Percentiles rank a stretch among this genome's conserved stretches.
phyloP scores from a whole-genome alignment of 1,284 basidiomycete genomes.

The Cronartium quercuum region DNA sequence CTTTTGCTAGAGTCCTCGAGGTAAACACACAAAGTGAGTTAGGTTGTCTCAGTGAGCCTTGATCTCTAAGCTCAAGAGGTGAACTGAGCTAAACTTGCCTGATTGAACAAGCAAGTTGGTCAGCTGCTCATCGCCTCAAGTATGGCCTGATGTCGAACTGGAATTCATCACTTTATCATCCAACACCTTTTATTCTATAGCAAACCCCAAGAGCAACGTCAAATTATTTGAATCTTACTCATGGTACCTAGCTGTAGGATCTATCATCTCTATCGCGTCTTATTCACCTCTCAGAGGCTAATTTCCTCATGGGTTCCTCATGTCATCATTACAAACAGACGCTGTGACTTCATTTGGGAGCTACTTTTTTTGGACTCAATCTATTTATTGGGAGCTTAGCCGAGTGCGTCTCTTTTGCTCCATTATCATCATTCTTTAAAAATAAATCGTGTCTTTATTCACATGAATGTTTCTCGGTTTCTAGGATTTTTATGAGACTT shows the following conservation, averaged over 20 bases:
- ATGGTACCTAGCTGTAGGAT: conserved; percentile 71
- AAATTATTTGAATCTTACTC: conserved; percentile 61
- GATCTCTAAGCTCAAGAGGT: too few species aligned
- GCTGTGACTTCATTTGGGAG: neutral
- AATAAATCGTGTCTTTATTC: conserved; percentile 61
- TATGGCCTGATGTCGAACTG: too few species aligned
- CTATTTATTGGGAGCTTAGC: conserved; percentile 48
- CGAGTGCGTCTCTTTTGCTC: conserved; percentile 32
- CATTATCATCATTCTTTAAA: conserved; percentile 9
- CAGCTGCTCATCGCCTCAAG: too few species aligned
- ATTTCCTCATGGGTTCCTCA: conserved; percentile 14
- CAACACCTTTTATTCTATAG: conserved; percentile 64
- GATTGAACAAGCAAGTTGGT: too few species aligned
- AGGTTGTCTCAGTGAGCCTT: too few species aligned
- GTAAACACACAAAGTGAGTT: too few species aligned
- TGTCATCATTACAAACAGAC: neutral
- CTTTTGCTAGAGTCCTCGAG: too few species aligned
- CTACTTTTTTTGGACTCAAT: conserved; percentile 38
- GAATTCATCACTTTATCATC: neutral
- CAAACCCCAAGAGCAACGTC: conserved; percentile 54
- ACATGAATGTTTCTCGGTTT: conserved; percentile 59
- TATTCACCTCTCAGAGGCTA: conserved; percentile 56
- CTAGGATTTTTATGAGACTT: conserved; percentile 50
- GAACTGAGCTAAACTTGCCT: too few species aligned
- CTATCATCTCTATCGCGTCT: conserved; percentile 62